These are phyloP conservation scores for Lithocarpus polystachyus DNA, from an alignment of 306 rosid genomes.

Conservation along the genomic window DNA sequence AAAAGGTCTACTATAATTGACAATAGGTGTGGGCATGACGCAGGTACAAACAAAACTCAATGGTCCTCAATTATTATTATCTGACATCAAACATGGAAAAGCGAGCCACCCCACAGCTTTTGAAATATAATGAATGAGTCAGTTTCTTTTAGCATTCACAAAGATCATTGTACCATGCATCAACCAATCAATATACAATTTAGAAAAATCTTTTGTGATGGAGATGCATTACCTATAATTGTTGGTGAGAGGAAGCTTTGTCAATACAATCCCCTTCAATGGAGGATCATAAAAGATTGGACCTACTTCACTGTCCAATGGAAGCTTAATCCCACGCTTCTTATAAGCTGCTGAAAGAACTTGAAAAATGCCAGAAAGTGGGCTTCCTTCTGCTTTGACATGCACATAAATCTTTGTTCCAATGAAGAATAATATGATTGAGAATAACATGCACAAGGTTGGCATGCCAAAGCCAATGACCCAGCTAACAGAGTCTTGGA, in stretches of 20 bases:
- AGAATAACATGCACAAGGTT: conserved; percentile 41
- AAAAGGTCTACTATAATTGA: not conserved
- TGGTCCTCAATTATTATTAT: not conserved
- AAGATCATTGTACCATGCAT: not conserved
- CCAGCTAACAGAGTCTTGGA: conserved; percentile 83
- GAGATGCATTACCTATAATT: conserved; percentile 47
- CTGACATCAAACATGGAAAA: not conserved
- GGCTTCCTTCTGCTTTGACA: conserved; percentile 59
- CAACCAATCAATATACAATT: not conserved
- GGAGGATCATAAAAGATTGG: conserved; percentile 54
- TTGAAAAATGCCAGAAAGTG: conserved; percentile 41
- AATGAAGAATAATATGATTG: conserved; percentile 48
- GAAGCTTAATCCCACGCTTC: conserved; percentile 48
- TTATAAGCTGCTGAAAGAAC: conserved; percentile 64
- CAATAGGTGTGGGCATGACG: not conserved
- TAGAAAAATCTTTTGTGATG: not conserved
- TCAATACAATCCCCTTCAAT: conserved; percentile 16
- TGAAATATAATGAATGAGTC: too few species aligned
- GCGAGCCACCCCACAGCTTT: not conserved
- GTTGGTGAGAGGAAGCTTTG: conserved; percentile 54
- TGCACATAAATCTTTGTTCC: conserved; percentile 46
- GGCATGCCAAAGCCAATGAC: conserved; percentile 74
- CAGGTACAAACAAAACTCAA: not conserved
- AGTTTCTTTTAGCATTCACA: not conserved
- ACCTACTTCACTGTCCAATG: conserved; percentile 1